phyloP scores from a whole-genome alignment of 2,329 filamentous ascomycete genomes.

The Ophiostoma ulmi region DNA sequence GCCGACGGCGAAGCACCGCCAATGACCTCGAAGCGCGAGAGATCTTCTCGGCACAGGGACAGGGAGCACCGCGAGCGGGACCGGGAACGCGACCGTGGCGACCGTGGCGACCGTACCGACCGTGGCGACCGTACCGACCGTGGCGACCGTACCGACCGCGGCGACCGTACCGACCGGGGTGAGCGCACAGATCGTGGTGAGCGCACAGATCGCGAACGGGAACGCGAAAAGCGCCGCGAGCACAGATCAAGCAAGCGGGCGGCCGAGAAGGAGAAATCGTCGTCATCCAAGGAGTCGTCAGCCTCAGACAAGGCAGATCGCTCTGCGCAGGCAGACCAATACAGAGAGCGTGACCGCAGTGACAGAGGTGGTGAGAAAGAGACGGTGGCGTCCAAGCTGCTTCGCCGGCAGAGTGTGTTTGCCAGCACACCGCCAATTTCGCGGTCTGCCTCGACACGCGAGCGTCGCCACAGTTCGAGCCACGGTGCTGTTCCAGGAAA shows the following conservation, averaged over 20 bases:
- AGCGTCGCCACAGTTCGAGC: constrained; percentile 53
- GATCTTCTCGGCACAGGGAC: constrained; percentile 31
- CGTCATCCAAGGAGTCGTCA: constrained; percentile 49
- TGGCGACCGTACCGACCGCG: too few species aligned
- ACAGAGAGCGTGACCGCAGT: constrained; percentile 33
- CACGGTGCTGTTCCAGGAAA: constrained; percentile 36
- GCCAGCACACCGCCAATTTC: constrained; percentile 62
- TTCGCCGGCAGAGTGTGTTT: constrained; percentile 61
- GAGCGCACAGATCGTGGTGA: background rate
- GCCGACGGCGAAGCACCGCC: background rate
- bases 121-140: background rate
- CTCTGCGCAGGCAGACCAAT: background rate
- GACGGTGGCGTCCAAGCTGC: constrained; percentile 43
- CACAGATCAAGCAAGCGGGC: constrained; percentile 51
- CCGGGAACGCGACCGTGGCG: background rate
- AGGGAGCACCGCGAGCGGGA: constrained; percentile 7
- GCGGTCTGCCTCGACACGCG: constrained; percentile 63
- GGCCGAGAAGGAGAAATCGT: constrained; percentile 50
- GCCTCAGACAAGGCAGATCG: constrained; percentile 55
- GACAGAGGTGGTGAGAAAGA: constrained; percentile 38
- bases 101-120: too few species aligned
- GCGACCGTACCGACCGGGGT: background rate
- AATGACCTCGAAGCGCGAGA: constrained; percentile 33
- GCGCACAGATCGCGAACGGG: constrained; percentile 27
- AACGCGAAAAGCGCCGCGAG: constrained; percentile 40